Base-by-base conservation (phyloP, 148 eudicot genomes). In the Persicaria maculosa region DNA sequence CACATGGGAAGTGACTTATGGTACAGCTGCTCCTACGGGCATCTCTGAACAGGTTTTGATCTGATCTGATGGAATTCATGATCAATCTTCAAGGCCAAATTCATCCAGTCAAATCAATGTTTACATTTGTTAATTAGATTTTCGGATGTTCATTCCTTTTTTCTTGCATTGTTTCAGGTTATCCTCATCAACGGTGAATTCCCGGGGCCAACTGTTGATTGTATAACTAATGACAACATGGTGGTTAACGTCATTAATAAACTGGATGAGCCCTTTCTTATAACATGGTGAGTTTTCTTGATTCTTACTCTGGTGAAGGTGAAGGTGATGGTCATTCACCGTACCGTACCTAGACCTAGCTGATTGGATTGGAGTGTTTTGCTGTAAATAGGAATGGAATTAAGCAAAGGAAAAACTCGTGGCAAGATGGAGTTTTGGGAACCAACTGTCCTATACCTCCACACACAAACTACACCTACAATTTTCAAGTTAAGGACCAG, bases 401-500 rank as follows among this genome's bases (percentile, higher is more conserved):
- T 50, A 95, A 95, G 81, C 99, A 95, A 79, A 86, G 99, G 84
- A 95, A 95, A 83, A 90, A 92, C 77, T 89, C 93, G 0, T 95
- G 99, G 99, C 99, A 95, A 88, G 99, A 95, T 79, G 99, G 99
- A 8, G 93, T 95, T 4, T 62, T 83, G 81, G 99, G 99, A 57
- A 95, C 99, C 25, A 92, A 95, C 71, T 95, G 99, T 55, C 91
- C 99, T 4, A 88, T 95, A 36, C 94, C 91, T 73, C 88, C 97
- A 0, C 90, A 87, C 80, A 36, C 85, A 31, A 95, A 95, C 76
- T 95, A 68, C 81, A 95, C 99, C 16, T 92, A 95, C 84, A 81
- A 83, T 71, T 86, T 96, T 76, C 99, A 96, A 78, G 75, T 90
- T 9, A 96, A 96, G 79, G 99, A 96, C 81, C 99, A 96, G 75